Percentiles rank a stretch among this genome's conserved stretches.
Evolutionary conservation across 148 eudicot genomes (phyloP).

Genomic region (Nepenthes mirabilis): DNA sequence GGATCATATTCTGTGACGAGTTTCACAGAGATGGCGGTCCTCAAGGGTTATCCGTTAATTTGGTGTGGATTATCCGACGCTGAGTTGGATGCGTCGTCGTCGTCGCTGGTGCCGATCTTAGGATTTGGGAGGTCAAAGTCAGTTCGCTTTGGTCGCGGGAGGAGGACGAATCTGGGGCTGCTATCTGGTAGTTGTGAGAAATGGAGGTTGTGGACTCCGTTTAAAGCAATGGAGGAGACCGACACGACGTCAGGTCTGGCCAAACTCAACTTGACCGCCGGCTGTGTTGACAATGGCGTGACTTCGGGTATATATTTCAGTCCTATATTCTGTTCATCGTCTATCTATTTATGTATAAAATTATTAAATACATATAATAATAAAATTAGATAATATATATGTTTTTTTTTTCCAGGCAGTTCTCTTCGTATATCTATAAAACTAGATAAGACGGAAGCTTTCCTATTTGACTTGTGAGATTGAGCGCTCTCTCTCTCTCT

Average conservation of each 20-base stretch:
- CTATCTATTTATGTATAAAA: not conserved
- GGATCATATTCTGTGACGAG: no score
- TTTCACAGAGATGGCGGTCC: conserved; percentile 8
- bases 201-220: conserved; percentile 14
- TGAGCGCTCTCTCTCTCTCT: no score
- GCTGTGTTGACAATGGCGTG: conserved; percentile 7
- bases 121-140: conserved; percentile 1
- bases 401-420: not conserved
- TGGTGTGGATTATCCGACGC: not conserved
- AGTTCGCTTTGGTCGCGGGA: conserved; percentile 1
- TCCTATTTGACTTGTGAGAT: no score
- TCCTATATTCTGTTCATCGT: not conserved
- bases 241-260: conserved; percentile 17
- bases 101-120: not conserved
- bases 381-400: not conserved
- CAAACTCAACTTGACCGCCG: conserved; percentile 1
- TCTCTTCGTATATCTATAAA: not conserved
- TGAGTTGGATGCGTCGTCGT: not conserved
- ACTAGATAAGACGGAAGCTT: no score
- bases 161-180: conserved; percentile 4
- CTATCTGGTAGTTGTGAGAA: conserved; percentile 4
- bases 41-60: conserved; percentile 3
- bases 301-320: not conserved
- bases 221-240: conserved; percentile 23
- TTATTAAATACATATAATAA: no score